A percentile compares a stretch with the other conserved stretches of the same genome.
Conservation (phyloP, 2,329 filamentous ascomycete species). For the Onygenales sp. region DNA sequence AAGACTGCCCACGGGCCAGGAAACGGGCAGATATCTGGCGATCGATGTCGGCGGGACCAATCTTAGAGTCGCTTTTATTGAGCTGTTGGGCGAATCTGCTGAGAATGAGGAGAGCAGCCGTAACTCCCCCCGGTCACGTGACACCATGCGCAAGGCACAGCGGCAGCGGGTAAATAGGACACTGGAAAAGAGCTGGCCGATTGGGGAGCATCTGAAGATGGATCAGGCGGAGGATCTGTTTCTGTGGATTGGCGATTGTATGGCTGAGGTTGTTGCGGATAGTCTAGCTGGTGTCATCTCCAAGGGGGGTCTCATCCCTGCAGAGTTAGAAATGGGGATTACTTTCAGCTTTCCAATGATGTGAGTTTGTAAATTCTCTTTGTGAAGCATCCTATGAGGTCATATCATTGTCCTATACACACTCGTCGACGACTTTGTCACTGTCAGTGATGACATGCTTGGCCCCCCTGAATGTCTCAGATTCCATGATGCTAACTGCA, state of each 20-base stretch:
- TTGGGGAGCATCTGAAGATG: conserved; percentile 46
- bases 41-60: conserved; percentile 51
- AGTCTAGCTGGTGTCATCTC: conserved; percentile 32
- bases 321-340: conserved; percentile 40
- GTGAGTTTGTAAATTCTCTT: conserved; percentile 21
- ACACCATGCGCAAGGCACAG: conserved; percentile 37
- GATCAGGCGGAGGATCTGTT: conserved; percentile 68
- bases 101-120: conserved; percentile 16
- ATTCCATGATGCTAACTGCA: conserved; percentile 9
- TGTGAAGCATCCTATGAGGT: background rate
- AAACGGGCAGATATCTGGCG: conserved; percentile 45
- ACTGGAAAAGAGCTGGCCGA: conserved; percentile 44
- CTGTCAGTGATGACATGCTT: background rate
- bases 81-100: conserved; percentile 37
- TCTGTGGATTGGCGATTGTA: conserved; percentile 69
- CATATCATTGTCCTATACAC: background rate
- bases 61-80: conserved; percentile 47
- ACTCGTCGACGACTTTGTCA: background rate
- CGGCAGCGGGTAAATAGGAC: conserved; percentile 38
- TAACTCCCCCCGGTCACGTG: conserved; percentile 27
- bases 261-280: conserved; percentile 60
- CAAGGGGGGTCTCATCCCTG: conserved; percentile 26
- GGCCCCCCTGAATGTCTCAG: background rate
- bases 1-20: conserved; percentile 39
- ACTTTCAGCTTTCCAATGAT: conserved; percentile 43